Evolutionary conservation across 2,329 filamentous ascomycete genomes (phyloP).

Genomic region (Botrytis galanthina): DNA sequence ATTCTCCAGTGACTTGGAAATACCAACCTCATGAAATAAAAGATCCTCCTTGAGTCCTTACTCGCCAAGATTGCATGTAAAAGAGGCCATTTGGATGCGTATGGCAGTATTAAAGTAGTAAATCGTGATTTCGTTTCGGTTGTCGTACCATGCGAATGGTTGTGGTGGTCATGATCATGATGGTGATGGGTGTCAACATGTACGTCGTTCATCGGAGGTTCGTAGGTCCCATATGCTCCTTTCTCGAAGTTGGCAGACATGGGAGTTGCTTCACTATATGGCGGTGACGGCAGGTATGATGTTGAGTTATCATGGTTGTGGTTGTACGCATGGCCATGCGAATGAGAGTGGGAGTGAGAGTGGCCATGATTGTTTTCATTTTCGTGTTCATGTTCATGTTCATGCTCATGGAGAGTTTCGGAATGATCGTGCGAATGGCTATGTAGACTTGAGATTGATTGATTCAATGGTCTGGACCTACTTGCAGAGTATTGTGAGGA

Average conservation of each 20-base stretch:
- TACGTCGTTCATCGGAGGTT: conserved; percentile 29
- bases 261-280: conserved; percentile 29
- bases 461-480: conserved; percentile 28
- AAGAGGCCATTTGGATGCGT: conserved; percentile 70
- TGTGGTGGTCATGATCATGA: conserved; percentile 28
- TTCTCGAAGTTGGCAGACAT: conserved; percentile 26
- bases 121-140: conserved; percentile 58
- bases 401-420: conserved; percentile 29
- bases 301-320: conserved; percentile 22
- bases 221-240: conserved; percentile 23
- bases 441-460: conserved; percentile 35
- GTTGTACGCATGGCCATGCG: conserved; percentile 20
- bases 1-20: background rate
- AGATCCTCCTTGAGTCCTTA: conserved; percentile 89
- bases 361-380: conserved; percentile 11
- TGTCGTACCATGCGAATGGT: conserved; percentile 32
- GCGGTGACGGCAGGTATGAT: conserved; percentile 26
- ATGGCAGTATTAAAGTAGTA: conserved; percentile 69
- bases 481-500: conserved; percentile 27
- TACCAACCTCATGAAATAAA: conserved; percentile 89
- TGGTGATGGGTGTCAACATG: conserved; percentile 27
- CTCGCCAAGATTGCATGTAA: conserved; percentile 84
- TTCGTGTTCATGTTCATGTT: conserved; percentile 19
- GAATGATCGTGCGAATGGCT: conserved; percentile 32
- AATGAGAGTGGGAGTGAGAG: conserved; percentile 24